Base-by-base conservation (phyloP, 208 protist species). In the Crithidia thermophila region DNA sequence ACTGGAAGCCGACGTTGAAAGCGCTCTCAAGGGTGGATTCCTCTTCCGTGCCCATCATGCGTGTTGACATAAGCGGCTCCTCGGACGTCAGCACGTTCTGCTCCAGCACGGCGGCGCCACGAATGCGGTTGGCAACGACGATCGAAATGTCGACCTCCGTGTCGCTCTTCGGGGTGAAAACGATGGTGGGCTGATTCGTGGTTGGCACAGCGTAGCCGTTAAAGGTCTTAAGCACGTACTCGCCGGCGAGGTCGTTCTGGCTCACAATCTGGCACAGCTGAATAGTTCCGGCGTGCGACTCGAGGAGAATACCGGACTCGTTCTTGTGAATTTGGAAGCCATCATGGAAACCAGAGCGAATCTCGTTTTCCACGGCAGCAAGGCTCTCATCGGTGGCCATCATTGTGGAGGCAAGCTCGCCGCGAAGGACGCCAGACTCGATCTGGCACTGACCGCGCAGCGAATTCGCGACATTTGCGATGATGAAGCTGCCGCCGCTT, bases 201-300 rank as follows among this genome's bases (percentile, higher is more conserved):
- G 72, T 72, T 18, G 58, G 36, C 10, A 82, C 65, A 39, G 53
- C 13, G 9, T 46, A 16, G 31, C 78, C 83, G 49, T 89, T 85
- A 63, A 81, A 82, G 30, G 61, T 66, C 67, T 84, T 83, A 30
- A 92, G 73, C 10, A 92, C 20, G 64, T 85, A 93, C 56, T 90
- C 81, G 11, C 83, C 79, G 4, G 66, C 46, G 31, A 93, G 58
- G n/a, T 83, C 70, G 2, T 45, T 66, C 31, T 63, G 69, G 28
- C 67, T 63, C 23, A 86, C 58, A 47, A 82, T 70, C 31, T 76
- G 77, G 61, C 72, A 71, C 9, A 85, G 72, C 60, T 92, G 85
- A 11, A 85, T 42, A 21, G 61, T 78, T 6, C 64, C 66, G 34
- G 61, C 52, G 1, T 65, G 40, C 18, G 75, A 69, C 61, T 77